Percentiles rank a stretch among this genome's conserved stretches.
phyloP scores from a whole-genome alignment of 345 rosid species.

The Corchorus olitorius region DNA sequence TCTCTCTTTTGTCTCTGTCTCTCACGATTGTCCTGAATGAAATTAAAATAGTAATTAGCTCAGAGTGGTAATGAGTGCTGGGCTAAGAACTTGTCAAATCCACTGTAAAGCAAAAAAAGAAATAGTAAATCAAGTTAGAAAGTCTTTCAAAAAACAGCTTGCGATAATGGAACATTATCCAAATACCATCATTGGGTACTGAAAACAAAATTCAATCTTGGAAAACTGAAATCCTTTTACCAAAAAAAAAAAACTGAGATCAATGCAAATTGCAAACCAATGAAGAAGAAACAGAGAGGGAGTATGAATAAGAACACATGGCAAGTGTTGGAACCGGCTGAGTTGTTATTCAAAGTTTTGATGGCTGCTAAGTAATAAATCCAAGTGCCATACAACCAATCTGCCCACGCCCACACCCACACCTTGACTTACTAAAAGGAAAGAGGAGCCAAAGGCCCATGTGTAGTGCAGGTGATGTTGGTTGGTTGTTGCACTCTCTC shows the following conservation, averaged over 20 bases:
- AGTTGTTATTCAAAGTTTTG: slow-evolving; percentile 2
- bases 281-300: not conserved
- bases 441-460: not conserved
- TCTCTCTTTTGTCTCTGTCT: no score
- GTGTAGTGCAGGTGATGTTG: slow-evolving; percentile 18
- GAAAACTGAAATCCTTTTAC: not conserved
- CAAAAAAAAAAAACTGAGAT: not conserved
- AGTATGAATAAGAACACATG: not conserved
- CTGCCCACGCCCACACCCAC: not conserved
- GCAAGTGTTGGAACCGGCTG: not conserved
- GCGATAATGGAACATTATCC: not conserved
- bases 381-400: slow-evolving; percentile 18
- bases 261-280: not conserved
- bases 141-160: not conserved
- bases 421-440: not conserved
- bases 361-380: not conserved
- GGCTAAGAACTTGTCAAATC: not conserved
- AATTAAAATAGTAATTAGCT: no score
- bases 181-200: not conserved
- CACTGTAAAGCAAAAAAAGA: not conserved
- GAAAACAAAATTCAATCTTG: not conserved
- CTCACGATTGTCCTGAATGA: no score
- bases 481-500: slow-evolving; percentile 14
- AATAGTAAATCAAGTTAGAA: not conserved
- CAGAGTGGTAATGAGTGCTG: not conserved